Conservation (phyloP, 1,139 yeast species). For the Scheffersomyces insectosa region DNA sequence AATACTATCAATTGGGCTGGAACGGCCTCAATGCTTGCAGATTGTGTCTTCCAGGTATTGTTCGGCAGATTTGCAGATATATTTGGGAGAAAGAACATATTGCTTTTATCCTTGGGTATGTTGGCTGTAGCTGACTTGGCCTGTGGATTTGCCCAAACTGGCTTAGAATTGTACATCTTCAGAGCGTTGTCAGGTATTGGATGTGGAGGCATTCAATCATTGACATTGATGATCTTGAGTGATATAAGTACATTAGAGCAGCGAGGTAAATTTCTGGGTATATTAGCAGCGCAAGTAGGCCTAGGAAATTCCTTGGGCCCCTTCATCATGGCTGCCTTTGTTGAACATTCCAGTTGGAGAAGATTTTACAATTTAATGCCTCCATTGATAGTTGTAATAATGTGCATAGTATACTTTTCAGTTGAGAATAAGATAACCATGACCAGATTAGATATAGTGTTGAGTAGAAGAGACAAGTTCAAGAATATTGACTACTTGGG, state of each 20-base stretch:
- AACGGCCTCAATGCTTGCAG: slow-evolving; percentile 47
- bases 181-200: slow-evolving; percentile 23
- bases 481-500: slow-evolving; percentile 22
- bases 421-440: slow-evolving; percentile 12
- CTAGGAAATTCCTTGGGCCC: slow-evolving; percentile 22
- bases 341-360: slow-evolving; percentile 18
- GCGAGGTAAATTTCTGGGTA: slow-evolving; percentile 23
- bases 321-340: slow-evolving; percentile 20
- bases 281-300: slow-evolving; percentile 20
- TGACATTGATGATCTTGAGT: slow-evolving; percentile 22
- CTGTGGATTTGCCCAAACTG: slow-evolving; percentile 20
- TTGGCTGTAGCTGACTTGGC: slow-evolving; percentile 17
- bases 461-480: slow-evolving; percentile 14
- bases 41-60: slow-evolving; percentile 45
- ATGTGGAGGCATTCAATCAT: slow-evolving; percentile 19
- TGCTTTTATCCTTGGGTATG: slow-evolving; percentile 13
- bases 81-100: slow-evolving; percentile 21
- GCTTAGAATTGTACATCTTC: slow-evolving; percentile 20
- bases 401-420: slow-evolving; percentile 12
- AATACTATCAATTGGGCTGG: slow-evolving; percentile 53
- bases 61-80: slow-evolving; percentile 39
- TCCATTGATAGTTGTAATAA: slow-evolving; percentile 13
- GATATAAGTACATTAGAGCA: slow-evolving; percentile 22
- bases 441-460: slow-evolving; percentile 14
- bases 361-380: slow-evolving; percentile 22